A percentile compares a stretch with the other conserved stretches of the same genome.
Conservation (phyloP, 306 rosid genomes). For the Betula pendula region DNA sequence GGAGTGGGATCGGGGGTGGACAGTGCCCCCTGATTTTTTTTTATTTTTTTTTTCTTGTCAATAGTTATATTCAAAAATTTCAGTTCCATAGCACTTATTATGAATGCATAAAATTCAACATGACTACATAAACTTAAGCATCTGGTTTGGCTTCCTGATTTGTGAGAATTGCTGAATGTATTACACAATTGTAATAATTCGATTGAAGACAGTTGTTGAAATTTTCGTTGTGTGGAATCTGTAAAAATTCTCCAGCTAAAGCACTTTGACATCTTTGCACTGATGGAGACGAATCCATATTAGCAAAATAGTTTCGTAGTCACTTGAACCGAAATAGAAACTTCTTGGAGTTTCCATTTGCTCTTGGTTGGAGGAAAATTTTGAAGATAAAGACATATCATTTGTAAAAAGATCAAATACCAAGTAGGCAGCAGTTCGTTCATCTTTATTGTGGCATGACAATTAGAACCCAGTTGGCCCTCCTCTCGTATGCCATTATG, state of each 20-base stretch:
- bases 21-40: background rate
- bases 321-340: no score
- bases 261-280: no score
- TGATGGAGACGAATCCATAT: no score
- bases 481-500: no score
- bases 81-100: background rate
- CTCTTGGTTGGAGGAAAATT: no score
- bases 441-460: no score
- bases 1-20: background rate
- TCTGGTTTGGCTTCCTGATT: background rate
- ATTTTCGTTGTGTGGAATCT: background rate
- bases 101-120: background rate
- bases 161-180: background rate
- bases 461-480: no score
- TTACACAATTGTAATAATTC: background rate
- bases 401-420: no score
- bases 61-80: background rate
- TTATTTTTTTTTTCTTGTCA: background rate
- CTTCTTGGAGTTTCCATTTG: no score
- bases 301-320: no score
- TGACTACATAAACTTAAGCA: background rate
- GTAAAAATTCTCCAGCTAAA: background rate
- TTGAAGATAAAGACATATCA: no score
- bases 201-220: background rate
- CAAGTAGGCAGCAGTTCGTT: no score